These are phyloP conservation scores for Pascua guehoae DNA, from an alignment of 1,284 basidiomycete genomes.

Conservation along the genomic window DNA sequence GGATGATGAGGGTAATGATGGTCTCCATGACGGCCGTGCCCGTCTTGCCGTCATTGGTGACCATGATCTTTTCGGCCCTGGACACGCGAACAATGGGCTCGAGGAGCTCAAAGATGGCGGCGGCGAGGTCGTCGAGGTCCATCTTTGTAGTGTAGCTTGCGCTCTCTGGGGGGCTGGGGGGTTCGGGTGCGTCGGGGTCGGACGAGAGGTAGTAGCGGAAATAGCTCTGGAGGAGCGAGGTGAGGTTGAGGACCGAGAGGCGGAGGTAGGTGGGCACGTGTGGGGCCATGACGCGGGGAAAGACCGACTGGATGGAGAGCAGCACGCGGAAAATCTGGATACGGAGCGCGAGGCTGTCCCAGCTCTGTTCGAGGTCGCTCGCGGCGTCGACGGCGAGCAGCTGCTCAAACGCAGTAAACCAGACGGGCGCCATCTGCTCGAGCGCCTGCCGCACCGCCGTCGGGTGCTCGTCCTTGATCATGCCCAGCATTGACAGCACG, in stretches of 20 bases:
- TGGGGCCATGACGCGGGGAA: conserved; percentile 63
- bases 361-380: conserved; percentile 61
- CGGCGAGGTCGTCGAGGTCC: conserved; percentile 64
- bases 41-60: conserved; percentile 25
- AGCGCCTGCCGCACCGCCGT: conserved; percentile 78
- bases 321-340: conserved; percentile 67
- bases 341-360: conserved; percentile 72
- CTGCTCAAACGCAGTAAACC: conserved; percentile 80
- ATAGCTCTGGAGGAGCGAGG: conserved; percentile 64
- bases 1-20: conserved; percentile 62
- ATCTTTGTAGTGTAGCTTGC: conserved; percentile 61
- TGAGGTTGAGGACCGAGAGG: conserved; percentile 63
- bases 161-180: conserved; percentile 64
- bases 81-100: conserved; percentile 57
- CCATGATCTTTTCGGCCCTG: conserved; percentile 21
- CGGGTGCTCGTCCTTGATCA: conserved; percentile 89
- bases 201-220: conserved; percentile 61
- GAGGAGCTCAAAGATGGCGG: conserved; percentile 76
- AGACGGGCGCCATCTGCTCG: conserved; percentile 74
- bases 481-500: conserved; percentile 82
- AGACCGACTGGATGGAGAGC: conserved; percentile 71
- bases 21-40: conserved; percentile 54
- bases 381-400: conserved; percentile 65
- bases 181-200: conserved; percentile 51
- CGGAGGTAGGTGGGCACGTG: conserved; percentile 62